Evolutionary conservation across 345 rosid genomes (phyloP).

Genomic region (Durio zibethinus): DNA sequence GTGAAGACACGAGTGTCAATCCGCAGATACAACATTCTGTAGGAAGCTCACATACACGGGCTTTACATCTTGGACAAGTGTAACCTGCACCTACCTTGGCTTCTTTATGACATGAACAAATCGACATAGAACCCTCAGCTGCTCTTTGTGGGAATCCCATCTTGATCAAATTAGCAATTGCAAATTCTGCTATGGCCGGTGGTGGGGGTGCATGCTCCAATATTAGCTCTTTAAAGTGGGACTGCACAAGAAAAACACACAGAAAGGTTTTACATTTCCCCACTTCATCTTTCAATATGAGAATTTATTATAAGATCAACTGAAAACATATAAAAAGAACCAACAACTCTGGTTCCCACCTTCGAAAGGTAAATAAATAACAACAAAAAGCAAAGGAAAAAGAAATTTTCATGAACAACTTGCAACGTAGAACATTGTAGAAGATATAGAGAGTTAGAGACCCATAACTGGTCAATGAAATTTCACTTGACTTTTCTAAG

Average conservation of each 20-base stretch:
- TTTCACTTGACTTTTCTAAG: slow-evolving; percentile 47
- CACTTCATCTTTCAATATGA: not conserved
- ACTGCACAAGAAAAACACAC: slow-evolving; percentile 34
- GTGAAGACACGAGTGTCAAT: slow-evolving; percentile 89
- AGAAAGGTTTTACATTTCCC: not conserved
- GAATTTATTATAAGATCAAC: not conserved
- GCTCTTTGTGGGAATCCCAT: slow-evolving; percentile 95
- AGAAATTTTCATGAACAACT: slow-evolving; percentile 59
- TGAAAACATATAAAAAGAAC: not conserved
- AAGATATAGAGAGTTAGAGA: slow-evolving; percentile 57
- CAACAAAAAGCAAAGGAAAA: slow-evolving; percentile 1
- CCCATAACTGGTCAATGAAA: not conserved
- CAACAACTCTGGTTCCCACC: not conserved
- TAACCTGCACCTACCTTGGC: slow-evolving; percentile 78
- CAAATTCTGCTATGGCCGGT: slow-evolving; percentile 92
- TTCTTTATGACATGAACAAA: slow-evolving; percentile 89
- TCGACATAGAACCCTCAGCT: slow-evolving; percentile 72
- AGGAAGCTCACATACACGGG: slow-evolving; percentile 84
- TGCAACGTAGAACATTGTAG: slow-evolving; percentile 38
- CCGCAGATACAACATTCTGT: slow-evolving; percentile 87
- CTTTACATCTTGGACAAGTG: slow-evolving; percentile 91
- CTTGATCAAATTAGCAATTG: slow-evolving; percentile 74
- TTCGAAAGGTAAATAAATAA: not conserved
- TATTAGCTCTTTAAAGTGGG: slow-evolving; percentile 73
- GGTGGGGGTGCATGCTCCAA: slow-evolving; percentile 97